Evolutionary conservation across 495 filamentous ascomycete species (phyloP), one percentile per base, ranked within the genome.

Genomic region (Xylona heveae): DNA sequence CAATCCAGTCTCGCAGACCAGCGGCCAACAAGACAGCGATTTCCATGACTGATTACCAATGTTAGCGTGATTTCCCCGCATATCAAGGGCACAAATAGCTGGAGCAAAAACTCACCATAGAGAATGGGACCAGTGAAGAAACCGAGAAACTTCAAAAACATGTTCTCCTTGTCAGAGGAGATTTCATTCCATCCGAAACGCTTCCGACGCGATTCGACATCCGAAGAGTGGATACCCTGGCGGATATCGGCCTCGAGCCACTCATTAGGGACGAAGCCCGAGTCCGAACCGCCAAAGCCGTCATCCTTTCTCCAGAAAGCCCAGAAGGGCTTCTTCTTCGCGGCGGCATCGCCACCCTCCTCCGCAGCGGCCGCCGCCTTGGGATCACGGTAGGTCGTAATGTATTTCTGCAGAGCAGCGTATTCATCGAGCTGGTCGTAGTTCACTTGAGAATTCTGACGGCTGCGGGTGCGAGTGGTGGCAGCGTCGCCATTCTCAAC

Each of bases 101-200:
- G 14, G 8, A n/a, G 19, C 22, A 17, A 23, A 35, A 31, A 54
- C 65, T 49, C 58, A 81, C 77, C 76, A 58, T 81, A 82, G 33
- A 84, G 72, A 58, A 84, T 78, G 38, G 78, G 78, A 48, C 78
- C 77, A 45, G 61, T 69, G 61, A 84, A 84, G 54, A 73, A 84
- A 49, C 69, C 61, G 39, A 82, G 54, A 50, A 84, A 75, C 57
- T 82, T 68, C 36, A 71, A 44, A 52, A 83, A 68, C 57, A 76
- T 55, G 52, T 78, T 79, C 48, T 69, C 68, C 61, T 80, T 79
- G 56, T 81, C 75, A 19, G 74, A 67, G 27, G 54, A 58, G 45
- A 84, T 52, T 48, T 84, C 77, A 52, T 84, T 84, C 53, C 55
- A 80, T 30, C 77, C 76, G 39, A 58, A 63, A 39, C 61, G 63